phyloP scores from a whole-genome alignment of 2,329 filamentous ascomycete genomes.

The Sporothrix brasiliensis region DNA sequence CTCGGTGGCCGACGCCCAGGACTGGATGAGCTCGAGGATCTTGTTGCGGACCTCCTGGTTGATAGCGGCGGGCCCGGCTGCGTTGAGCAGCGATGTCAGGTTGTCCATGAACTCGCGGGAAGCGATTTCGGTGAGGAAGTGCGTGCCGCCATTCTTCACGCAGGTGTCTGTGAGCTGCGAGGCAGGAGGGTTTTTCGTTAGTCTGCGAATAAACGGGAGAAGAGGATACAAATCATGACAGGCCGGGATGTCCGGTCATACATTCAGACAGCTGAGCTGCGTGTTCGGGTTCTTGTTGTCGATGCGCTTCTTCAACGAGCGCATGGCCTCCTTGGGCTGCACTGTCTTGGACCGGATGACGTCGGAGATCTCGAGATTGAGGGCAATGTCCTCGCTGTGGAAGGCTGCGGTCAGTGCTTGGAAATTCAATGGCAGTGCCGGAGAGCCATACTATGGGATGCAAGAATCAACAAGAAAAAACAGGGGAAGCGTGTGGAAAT shows the following conservation, averaged over 20 bases:
- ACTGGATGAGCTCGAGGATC: slow-evolving; percentile 91
- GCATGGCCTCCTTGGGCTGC: slow-evolving; percentile 97
- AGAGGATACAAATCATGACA: neutral
- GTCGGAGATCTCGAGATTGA: slow-evolving; percentile 98
- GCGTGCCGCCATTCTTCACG: slow-evolving; percentile 94
- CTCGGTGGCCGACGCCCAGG: slow-evolving; percentile 88
- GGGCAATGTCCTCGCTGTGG: slow-evolving; percentile 85
- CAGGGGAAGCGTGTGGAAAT: neutral
- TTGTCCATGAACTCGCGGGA: slow-evolving; percentile 99
- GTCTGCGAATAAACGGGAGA: too few species aligned
- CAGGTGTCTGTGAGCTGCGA: slow-evolving; percentile 88
- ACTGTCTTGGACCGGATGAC: slow-evolving; percentile 96
- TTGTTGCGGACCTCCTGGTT: slow-evolving; percentile 86
- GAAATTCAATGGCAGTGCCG: neutral
- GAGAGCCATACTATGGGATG: neutral
- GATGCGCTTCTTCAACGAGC: slow-evolving; percentile 88
- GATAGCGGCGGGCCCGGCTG: slow-evolving; percentile 70
- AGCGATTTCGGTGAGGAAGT: slow-evolving; percentile 93
- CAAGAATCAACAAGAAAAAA: neutral
- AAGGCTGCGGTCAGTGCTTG: neutral
- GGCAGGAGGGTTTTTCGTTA: neutral
- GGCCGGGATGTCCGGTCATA: slow-evolving; percentile 46
- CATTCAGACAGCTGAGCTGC: slow-evolving; percentile 91
- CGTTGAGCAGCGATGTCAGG: slow-evolving; percentile 83
- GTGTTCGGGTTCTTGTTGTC: slow-evolving; percentile 98